Conservation (phyloP, 2,329 filamentous ascomycete species). For the Didymella arachidicola region DNA sequence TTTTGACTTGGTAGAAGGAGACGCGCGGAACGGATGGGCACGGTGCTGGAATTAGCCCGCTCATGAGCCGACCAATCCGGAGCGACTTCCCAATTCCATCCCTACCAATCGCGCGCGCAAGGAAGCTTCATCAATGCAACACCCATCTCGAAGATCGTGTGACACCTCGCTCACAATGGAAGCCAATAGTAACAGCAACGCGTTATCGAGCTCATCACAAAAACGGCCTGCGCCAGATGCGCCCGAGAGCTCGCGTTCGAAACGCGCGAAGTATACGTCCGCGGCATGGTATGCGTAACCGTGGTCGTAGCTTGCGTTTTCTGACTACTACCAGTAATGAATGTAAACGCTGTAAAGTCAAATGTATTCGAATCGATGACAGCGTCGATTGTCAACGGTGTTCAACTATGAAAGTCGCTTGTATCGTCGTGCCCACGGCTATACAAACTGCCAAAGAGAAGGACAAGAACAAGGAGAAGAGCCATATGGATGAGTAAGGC, state of each 20-base stretch:
- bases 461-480: slow-evolving; percentile 15
- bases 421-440: slow-evolving; percentile 23
- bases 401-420: slow-evolving; percentile 19
- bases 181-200: neutral
- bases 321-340: slow-evolving; percentile 27
- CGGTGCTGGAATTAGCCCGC: neutral
- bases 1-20: neutral
- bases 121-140: neutral
- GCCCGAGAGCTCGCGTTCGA: slow-evolving; percentile 22
- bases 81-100: slow-evolving; percentile 2
- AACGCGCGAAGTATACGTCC: slow-evolving; percentile 33
- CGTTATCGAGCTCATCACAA: slow-evolving; percentile 19
- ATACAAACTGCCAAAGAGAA: slow-evolving; percentile 23
- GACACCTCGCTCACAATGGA: neutral
- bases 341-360: slow-evolving; percentile 31
- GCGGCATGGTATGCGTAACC: slow-evolving; percentile 24
- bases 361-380: slow-evolving; percentile 25
- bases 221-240: slow-evolving; percentile 24
- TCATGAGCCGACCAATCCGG: neutral
- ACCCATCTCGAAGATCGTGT: neutral
- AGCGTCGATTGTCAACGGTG: slow-evolving; percentile 29
- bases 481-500: slow-evolving; percentile 16
- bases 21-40: neutral
- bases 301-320: neutral
- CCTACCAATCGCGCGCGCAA: neutral